Evolutionary conservation across 1,139 yeast species (phyloP), one percentile per base, ranked within the genome.

Genomic region (Yamadazyma triangularis): DNA sequence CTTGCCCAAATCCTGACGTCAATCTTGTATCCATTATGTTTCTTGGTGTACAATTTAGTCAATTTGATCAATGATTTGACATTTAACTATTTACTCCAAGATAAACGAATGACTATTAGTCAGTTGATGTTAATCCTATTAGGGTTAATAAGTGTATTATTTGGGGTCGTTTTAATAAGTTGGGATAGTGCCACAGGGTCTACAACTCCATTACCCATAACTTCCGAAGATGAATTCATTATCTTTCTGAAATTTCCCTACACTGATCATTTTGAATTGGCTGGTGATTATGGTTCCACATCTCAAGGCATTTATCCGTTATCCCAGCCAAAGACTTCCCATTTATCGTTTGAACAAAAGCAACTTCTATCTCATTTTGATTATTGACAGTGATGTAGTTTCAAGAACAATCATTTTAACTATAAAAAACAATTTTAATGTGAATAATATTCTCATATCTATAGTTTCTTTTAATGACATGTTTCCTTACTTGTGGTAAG

Each of bases 11-110:
- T 83, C 27, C 78, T 89, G 32, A 86, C 96, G 0, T 78, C 91
- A 7, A 73, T 86, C 10, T 64, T 88, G 24, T 88, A 87, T 49
- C 96, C 96, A 0, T 63, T 88, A 40, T 85, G 89, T 31, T 88
- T 88, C 53, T 81, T 93, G 56, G 77, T 86, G 26, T 88, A 82
- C 64, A 88, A 86, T 56, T 60, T 85, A 34, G 66, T 76, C 40
- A 82, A 85, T 43, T 79, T 87, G 45, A 55, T 80, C 35, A 88
- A 87, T 50, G 91, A 88, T 25, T 56, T 86, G 36, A 65, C 77
- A 4, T 86, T 60, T 44, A 64, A 67, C 42, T 52, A 59, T 31
- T 50, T 67, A 13, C 36, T 59, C 11, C 33, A 45, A 12, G 51
- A 50, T 20, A 53, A 57, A 19, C 44, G 48, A 32, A 61, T 67